Base-by-base conservation (phyloP, 1,284 basidiomycete genomes). In the Wallemia mellicola region DNA sequence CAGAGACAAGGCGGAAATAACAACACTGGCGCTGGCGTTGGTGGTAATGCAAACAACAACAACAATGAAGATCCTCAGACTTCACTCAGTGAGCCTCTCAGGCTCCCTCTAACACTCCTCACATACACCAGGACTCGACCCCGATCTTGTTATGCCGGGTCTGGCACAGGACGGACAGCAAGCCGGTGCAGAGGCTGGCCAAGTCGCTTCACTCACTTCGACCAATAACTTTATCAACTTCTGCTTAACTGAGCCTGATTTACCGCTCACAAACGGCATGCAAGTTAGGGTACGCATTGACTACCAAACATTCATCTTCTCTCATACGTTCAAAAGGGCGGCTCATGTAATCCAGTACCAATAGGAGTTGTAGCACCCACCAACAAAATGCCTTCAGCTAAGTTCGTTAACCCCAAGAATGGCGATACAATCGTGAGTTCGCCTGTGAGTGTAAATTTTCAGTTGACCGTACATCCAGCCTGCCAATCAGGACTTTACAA, bases 311-410 rank as follows among this genome's bases (percentile, higher is more conserved):
- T 48, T 57, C 27, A 62, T 62, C 64, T 28, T 33, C 28, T 24
- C 28, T 25, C 22, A 11, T n/a, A n/a, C n/a, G n/a, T n/a, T n/a
- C n/a, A n/a, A n/a, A n/a, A 56, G 57, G 22, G 28, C 25, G 79
- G 79, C 58, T 81, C 78, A 59, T 79, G 79, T 69, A 79, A 79
- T 68, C 75, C 77, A 19, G 75, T 76, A 26, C 77, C 79, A 27
- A 80, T 80, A 68, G 78, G 77, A 63, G 65, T 72, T 59, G 78
- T 81, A 67, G 17, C 24, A 14, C n/a, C 27, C 24, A 32, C 19
- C 27, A 54, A 57, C 48, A 61, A 60, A 24, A 60, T 60, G 73
- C 77, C 77, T 1, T 73, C 75, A 15, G 69, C 73, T 63, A 80
- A 79, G 67, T 79, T 81, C 70, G 67, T 68, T 24, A 73, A 67